Percentiles rank a stretch among this genome's conserved stretches.
Evolutionary conservation across 2,329 filamentous ascomycete genomes (phyloP).

Genomic region (Cercospora beticola): DNA sequence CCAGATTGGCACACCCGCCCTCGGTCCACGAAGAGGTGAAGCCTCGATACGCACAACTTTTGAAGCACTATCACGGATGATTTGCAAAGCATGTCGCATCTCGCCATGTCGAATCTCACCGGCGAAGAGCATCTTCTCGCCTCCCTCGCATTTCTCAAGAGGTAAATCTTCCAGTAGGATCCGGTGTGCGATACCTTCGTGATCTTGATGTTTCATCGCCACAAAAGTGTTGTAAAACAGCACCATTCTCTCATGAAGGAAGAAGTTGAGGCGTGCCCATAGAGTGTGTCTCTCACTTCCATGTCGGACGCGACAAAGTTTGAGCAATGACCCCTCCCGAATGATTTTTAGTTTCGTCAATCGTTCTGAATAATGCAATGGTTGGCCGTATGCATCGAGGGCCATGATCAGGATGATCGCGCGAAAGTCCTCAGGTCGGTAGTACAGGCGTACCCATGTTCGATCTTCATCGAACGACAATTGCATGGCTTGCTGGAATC

Average conservation of each 20-base stretch:
- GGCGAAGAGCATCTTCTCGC: slow-evolving; percentile 51
- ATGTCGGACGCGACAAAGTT: slow-evolving; percentile 32
- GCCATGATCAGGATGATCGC: slow-evolving; percentile 56
- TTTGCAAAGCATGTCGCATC: slow-evolving; percentile 55
- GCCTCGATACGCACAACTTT: slow-evolving; percentile 57
- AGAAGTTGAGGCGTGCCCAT: slow-evolving; percentile 58
- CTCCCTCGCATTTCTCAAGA: slow-evolving; percentile 36
- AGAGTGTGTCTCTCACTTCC: slow-evolving; percentile 36
- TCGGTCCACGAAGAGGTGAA: slow-evolving; percentile 53
- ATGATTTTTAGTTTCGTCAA: slow-evolving; percentile 49
- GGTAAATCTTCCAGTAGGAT: slow-evolving; percentile 50
- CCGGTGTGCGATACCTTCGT: slow-evolving; percentile 38
- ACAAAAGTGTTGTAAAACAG: slow-evolving; percentile 58
- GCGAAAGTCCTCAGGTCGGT: slow-evolving; percentile 52
- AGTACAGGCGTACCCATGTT: slow-evolving; percentile 41
- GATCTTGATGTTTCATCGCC: slow-evolving; percentile 59
- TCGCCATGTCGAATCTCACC: slow-evolving; percentile 54
- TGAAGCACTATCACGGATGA: slow-evolving; percentile 54
- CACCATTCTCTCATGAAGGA: slow-evolving; percentile 57
- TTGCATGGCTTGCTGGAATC: slow-evolving; percentile 44
- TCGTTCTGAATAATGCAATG: slow-evolving; percentile 51
- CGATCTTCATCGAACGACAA: slow-evolving; percentile 51
- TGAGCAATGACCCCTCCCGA: slow-evolving; percentile 44
- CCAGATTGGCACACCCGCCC: slow-evolving; percentile 60
- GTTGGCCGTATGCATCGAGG: slow-evolving; percentile 42